These are phyloP conservation scores for Inosperma sp. DNA, from an alignment of 768 basidiomycete species.

Conservation along the genomic window DNA sequence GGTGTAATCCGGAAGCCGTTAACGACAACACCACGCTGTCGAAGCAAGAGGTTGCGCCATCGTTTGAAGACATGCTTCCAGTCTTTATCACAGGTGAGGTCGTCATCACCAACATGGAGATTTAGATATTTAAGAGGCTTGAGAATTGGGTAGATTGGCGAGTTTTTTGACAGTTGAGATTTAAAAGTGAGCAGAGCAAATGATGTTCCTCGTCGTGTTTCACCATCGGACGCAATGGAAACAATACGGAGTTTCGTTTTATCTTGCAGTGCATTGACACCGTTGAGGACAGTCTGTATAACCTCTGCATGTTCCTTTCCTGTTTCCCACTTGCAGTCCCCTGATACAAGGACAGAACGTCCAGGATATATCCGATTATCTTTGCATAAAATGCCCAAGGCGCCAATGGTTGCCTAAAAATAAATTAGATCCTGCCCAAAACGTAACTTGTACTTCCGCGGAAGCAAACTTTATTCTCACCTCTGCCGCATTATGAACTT, in stretches of 20 bases:
- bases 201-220: constrained; percentile 20
- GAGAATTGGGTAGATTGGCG: constrained; percentile 19
- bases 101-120: constrained; percentile 22
- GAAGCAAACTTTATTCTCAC: constrained; percentile 16
- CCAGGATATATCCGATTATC: constrained; percentile 23
- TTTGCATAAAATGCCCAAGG: constrained; percentile 24
- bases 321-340: constrained; percentile 17
- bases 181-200: constrained; percentile 19
- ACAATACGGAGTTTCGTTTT: constrained; percentile 18
- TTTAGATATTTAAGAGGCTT: constrained; percentile 18
- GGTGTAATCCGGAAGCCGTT: constrained; percentile 18
- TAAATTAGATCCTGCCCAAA: constrained; percentile 7
- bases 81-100: too few species aligned
- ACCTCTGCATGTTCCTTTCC: constrained; percentile 20
- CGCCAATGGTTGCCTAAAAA: constrained; percentile 26
- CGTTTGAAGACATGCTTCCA: constrained; percentile 30
- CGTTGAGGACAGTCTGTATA: constrained; percentile 13
- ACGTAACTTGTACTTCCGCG: constrained; percentile 3
- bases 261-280: constrained; percentile 8
- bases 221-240: constrained; percentile 23
- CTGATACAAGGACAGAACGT: constrained; percentile 26
- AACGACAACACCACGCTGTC: constrained; percentile 18
- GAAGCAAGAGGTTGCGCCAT: constrained; percentile 22
- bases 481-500: constrained; percentile 23
- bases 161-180: constrained; percentile 3